Evolutionary conservation across 2,329 filamentous ascomycete species (phyloP).

Genomic region (Penicillium aurantiogriseum): DNA sequence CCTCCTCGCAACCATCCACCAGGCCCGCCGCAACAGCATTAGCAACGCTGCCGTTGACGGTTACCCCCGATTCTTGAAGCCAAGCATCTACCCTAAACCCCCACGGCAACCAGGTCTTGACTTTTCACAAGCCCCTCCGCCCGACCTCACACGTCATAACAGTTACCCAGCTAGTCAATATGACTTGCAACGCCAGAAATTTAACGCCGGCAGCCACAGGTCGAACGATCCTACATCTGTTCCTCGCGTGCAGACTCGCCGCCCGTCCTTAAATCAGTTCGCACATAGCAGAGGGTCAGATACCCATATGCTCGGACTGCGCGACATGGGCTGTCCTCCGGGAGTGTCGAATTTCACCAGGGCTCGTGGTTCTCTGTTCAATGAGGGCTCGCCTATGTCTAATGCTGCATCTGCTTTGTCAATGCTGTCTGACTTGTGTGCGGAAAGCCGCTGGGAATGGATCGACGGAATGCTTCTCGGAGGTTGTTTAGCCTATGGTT

Average conservation of each 20-base stretch:
- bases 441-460: constrained; percentile 83
- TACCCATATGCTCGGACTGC: constrained; percentile 30
- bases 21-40: constrained; percentile 46
- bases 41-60: constrained; percentile 48
- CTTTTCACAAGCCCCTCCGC: constrained; percentile 40
- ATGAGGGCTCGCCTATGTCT: constrained; percentile 47
- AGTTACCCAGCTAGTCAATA: constrained; percentile 40
- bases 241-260: constrained; percentile 20
- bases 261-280: constrained; percentile 29
- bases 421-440: constrained; percentile 70
- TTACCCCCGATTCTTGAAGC: constrained; percentile 49
- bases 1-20: constrained; percentile 64
- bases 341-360: constrained; percentile 33
- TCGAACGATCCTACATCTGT: constrained; percentile 18
- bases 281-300: constrained; percentile 26
- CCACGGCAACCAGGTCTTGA: constrained; percentile 57
- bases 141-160: constrained; percentile 32
- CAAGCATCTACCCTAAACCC: constrained; percentile 61
- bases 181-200: constrained; percentile 27
- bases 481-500: constrained; percentile 86
- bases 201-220: constrained; percentile 11
- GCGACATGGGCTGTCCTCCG: constrained; percentile 34
- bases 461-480: constrained; percentile 87
- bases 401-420: constrained; percentile 68
- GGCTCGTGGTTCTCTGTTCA: constrained; percentile 32